A percentile compares a stretch with the other conserved stretches of the same genome.
Evolutionary conservation across 2,329 filamentous ascomycete species (phyloP).

Genomic region (Cytospora piceicola): DNA sequence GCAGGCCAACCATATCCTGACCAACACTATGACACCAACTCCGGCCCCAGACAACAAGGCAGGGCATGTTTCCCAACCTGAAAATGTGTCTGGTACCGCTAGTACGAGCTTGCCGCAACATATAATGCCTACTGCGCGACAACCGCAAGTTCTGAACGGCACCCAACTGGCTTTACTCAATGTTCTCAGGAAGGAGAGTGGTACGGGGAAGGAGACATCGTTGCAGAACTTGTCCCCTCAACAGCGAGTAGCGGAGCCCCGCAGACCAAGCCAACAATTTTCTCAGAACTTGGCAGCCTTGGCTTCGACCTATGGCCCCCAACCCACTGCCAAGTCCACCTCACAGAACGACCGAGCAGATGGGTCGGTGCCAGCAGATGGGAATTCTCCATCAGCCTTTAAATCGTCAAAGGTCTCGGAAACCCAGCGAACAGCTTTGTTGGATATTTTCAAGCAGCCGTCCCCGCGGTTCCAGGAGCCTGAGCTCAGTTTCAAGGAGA

Average conservation of each 20-base stretch:
- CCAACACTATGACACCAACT: background rate
- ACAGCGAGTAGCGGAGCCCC: constrained; percentile 27
- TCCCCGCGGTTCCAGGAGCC: constrained; percentile 31
- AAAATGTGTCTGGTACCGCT: constrained; percentile 14
- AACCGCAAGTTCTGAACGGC: constrained; percentile 41
- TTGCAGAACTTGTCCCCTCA: constrained; percentile 20
- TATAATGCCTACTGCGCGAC: constrained; percentile 9
- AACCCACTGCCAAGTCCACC: background rate
- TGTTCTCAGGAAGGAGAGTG: constrained; percentile 46
- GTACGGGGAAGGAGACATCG: constrained; percentile 31
- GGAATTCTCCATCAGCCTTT: constrained; percentile 22
- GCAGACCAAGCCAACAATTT: constrained; percentile 26
- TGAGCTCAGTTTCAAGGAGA: constrained; percentile 23
- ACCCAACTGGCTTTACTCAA: constrained; percentile 51
- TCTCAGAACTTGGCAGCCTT: constrained; percentile 20
- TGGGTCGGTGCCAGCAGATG: constrained; percentile 10
- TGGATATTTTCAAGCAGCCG: constrained; percentile 59
- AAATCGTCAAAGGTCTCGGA: constrained; percentile 37
- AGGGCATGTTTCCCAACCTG: constrained; percentile 24
- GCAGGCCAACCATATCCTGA: constrained; percentile 26
- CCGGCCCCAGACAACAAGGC: constrained; percentile 14
- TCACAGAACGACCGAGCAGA: background rate
- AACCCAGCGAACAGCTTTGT: constrained; percentile 52
- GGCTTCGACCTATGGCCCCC: constrained; percentile 32
- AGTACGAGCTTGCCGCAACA: constrained; percentile 21